Base-by-base conservation (phyloP, 2,329 filamentous ascomycete species). In the Monascus ruber region DNA sequence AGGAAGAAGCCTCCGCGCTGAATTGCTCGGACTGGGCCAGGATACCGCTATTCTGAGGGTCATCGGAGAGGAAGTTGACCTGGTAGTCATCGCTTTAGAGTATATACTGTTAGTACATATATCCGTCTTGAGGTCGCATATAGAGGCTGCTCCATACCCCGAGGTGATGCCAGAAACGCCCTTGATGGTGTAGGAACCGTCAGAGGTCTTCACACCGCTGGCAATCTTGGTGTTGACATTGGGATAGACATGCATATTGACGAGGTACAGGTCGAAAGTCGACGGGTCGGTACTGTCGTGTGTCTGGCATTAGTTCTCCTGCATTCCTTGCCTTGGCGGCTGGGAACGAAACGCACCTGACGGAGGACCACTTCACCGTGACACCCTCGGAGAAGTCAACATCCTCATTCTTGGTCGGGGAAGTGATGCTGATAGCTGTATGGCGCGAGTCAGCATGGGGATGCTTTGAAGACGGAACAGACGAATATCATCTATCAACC, bases 21-120 rank as follows among this genome's bases (percentile, higher is more conserved):
- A 61, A 60, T 36, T 59, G 53, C 28, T 53, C 47, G 11, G 61
- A 64, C 51, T 68, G 65, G 25, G 63, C 62, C 27, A 69, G 50
- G 42, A 68, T 67, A 31, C 64, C 65, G 29, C 39, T 54, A 47
- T 62, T 63, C 26, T 46, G 42, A 10, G 41, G 39, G 2, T 42
- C 39, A 41, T 56, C 55, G 36, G 62, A 59, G 39, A 63, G 37
- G 41, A 66, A 53, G 50, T 68, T 66, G 56, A 68, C 54, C 42
- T 64, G 64, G 49, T 66, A 68, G 36, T 56, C 60, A 11, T 47
- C 35, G 35, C 61, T 60, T 33, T 45, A 45, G 5, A 33, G 11
- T 28, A 17, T 32, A 35, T 36, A 26, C 34, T 33, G 36, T 28
- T 37, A 11, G 35, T 48, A 9, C 48, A 28, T 9, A 36, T 26